These are phyloP conservation scores for Fomitopsis schrenkii DNA, from an alignment of 1,284 basidiomycete genomes.

Conservation along the genomic window DNA sequence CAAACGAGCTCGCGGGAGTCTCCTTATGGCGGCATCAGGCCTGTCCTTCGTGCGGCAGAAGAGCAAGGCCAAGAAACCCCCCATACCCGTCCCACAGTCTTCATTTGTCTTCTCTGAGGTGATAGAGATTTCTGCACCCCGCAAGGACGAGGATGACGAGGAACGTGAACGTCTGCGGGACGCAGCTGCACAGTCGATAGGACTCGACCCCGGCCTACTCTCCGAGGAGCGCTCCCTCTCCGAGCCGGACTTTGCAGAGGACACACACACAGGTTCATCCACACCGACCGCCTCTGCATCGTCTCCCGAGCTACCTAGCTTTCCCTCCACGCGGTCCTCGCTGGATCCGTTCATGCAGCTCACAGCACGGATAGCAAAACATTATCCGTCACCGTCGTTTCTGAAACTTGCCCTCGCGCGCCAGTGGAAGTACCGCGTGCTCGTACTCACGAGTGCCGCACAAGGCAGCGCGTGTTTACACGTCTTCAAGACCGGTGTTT, in stretches of 20 bases:
- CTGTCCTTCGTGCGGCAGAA: slow-evolving; percentile 30
- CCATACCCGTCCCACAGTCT: slow-evolving; percentile 16
- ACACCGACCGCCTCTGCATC: slow-evolving; percentile 10
- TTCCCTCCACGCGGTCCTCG: slow-evolving; percentile 50
- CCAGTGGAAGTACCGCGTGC: slow-evolving; percentile 65
- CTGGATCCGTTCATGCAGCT: slow-evolving; percentile 49
- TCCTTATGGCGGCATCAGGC: slow-evolving; percentile 14
- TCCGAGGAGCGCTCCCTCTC: slow-evolving; percentile 20
- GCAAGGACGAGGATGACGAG: slow-evolving; percentile 56
- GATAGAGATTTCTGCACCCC: slow-evolving; percentile 53
- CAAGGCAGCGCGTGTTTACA: slow-evolving; percentile 57
- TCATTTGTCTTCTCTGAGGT: slow-evolving; percentile 56
- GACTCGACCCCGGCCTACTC: slow-evolving; percentile 41
- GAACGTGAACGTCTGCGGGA: slow-evolving; percentile 70
- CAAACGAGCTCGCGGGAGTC: slow-evolving; percentile 21
- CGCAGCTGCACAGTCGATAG: slow-evolving; percentile 71
- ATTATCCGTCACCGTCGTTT: slow-evolving; percentile 60
- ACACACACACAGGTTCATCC: slow-evolving; percentile 10
- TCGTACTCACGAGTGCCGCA: slow-evolving; percentile 51
- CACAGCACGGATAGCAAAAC: slow-evolving; percentile 55
- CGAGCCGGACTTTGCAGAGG: slow-evolving; percentile 10
- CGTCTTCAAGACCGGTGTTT: slow-evolving; percentile 56
- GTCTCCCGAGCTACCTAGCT: slow-evolving; percentile 42
- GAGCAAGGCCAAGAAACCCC: slow-evolving; percentile 34
- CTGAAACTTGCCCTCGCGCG: slow-evolving; percentile 66